Evolutionary conservation across 2,329 filamentous ascomycete genomes (phyloP).

Genomic region (Mariannaea elegans): DNA sequence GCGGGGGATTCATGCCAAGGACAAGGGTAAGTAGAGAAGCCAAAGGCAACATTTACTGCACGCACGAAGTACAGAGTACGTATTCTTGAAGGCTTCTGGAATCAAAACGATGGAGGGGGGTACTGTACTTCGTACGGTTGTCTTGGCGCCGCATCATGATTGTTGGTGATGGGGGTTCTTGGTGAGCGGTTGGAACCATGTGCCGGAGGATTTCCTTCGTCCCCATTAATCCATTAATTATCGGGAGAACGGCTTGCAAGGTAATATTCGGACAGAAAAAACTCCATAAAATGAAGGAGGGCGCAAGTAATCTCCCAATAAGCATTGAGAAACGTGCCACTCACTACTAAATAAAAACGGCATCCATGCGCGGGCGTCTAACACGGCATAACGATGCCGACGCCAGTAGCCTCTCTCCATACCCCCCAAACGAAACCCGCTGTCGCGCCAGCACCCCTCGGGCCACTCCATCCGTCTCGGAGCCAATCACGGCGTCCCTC

Average conservation of each 20-base stretch:
- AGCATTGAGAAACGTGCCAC: background rate
- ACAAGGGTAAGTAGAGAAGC: no score
- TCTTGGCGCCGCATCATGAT: no score
- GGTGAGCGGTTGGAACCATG: background rate
- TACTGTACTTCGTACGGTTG: no score
- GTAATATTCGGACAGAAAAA: background rate
- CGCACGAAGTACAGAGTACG: no score
- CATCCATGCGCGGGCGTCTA: constrained; percentile 1
- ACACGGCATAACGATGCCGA: constrained; percentile 18
- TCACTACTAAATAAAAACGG: background rate
- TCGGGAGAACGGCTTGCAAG: no score
- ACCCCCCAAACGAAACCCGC: constrained; percentile 1
- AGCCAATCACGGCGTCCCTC: constrained; percentile 15
- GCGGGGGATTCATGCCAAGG: no score
- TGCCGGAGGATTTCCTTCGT: no score
- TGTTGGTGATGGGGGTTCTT: no score
- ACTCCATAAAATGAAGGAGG: background rate
- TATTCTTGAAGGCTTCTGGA: no score
- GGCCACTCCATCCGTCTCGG: background rate
- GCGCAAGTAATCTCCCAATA: constrained; percentile 2
- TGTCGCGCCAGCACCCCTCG: constrained; percentile 5
- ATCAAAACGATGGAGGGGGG: no score
- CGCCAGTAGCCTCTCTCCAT: background rate
- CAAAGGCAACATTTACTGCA: no score
- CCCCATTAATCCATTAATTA: no score